Evolutionary conservation across 2,329 filamentous ascomycete genomes (phyloP), one percentile per base, ranked within the genome.

Genomic region (Cercospora nicotianae): DNA sequence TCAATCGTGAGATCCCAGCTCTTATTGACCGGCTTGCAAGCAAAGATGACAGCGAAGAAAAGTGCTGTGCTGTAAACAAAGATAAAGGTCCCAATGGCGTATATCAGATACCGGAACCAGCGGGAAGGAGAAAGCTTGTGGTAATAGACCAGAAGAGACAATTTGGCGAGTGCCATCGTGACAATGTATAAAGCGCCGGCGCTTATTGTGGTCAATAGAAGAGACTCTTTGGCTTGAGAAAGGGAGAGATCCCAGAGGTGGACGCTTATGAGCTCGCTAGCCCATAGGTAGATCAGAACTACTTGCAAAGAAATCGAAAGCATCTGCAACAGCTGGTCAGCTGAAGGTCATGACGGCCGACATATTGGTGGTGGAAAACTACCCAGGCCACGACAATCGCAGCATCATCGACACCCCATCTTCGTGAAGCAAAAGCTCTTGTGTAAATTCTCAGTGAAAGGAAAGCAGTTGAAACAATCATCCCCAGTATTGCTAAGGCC

Each of bases 381-480:
- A 71, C 61, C 69, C 69, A 71, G 23, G 69, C 69, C 2, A 69
- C 13, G 18, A 69, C 10, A 20, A 69, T 62, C 5, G 67, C 63
- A 33, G 65, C 45, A 60, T 71, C 69, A 23, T 69, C 69, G n/a
- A 71, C 23, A n/a, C 67, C 69, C 39, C 67, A 69, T 13, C 42
- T 45, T 3, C 60, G 64, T 12, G 69, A 60, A 7, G 67, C 58
- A 26, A 36, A 65, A 18, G 69, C 65, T 59, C 68, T 71, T 10
- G 69, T 71, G 45, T 71, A 71, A 1, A 71, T 28, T 30, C 67
- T 59, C 3, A 69, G 51, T 5, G 57, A 9, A 20, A 69, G 63
- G 30, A 67, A 67, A 1, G 64, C 28, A 31, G 69, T 69, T 31
- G 69, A 65, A 16, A 66, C n/a, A 10, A 64, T 60, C 67, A 69